Evolutionary conservation across 768 basidiomycete genomes (phyloP).

Genomic region (Gelatoporia subvermispora): DNA sequence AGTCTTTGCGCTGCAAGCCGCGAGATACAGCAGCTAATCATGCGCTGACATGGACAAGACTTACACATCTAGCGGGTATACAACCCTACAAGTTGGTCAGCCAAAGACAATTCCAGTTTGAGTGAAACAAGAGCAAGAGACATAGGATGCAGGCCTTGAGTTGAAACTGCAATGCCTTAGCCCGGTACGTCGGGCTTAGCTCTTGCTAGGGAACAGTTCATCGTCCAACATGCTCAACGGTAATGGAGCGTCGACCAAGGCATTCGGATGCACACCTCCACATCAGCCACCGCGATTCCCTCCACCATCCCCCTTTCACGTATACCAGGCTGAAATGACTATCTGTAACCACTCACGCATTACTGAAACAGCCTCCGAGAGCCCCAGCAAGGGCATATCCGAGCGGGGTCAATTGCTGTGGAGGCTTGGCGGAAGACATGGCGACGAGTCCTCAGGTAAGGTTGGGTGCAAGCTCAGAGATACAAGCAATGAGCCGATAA

Average conservation of each 20-base stretch:
- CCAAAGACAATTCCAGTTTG: not conserved
- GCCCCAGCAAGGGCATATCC: slow-evolving; percentile 91
- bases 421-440: slow-evolving; percentile 37
- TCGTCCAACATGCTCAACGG: no score
- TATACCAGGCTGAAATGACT: no score
- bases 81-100: slow-evolving; percentile 46
- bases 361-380: slow-evolving; percentile 88
- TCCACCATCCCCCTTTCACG: no score
- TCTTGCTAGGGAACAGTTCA: no score
- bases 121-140: no score
- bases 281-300: no score
- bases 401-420: slow-evolving; percentile 72
- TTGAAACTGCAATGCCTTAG: no score
- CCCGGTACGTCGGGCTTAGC: no score
- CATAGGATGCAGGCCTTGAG: no score
- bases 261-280: no score
- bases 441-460: not conserved
- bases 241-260: no score
- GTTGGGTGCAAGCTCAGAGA: not conserved
- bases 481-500: not conserved
- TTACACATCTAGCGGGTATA: slow-evolving; percentile 94
- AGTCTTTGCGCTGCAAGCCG: slow-evolving; percentile 73
- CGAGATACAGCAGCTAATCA: not conserved
- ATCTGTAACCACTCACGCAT: slow-evolving; percentile 59
- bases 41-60: slow-evolving; percentile 24